Percentiles rank a stretch among this genome's conserved stretches.
phyloP scores from a whole-genome alignment of 164 flowering plant species.

The Cinnamomum chago region DNA sequence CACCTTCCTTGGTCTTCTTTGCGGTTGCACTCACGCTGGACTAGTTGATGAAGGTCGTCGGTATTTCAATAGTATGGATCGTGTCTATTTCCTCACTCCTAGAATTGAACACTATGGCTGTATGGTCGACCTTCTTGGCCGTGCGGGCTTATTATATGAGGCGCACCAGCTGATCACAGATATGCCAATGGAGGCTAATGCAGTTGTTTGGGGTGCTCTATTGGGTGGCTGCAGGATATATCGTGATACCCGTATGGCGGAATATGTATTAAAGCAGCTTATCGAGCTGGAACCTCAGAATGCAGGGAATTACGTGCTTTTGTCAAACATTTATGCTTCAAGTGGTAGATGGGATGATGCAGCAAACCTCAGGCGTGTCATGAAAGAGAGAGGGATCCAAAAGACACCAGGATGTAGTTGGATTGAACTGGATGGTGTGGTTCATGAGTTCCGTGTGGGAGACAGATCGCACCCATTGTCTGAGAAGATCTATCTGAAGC shows the following conservation, averaged over 20 bases:
- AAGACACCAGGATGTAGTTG: conserved; percentile 33
- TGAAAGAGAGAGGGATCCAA: conserved; percentile 19
- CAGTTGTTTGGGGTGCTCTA: conserved; percentile 33
- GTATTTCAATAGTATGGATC: conserved; percentile 21
- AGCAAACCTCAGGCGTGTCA: conserved; percentile 20
- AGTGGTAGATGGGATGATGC: conserved; percentile 30
- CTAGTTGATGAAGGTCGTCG: conserved; percentile 28
- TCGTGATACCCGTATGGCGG: conserved; percentile 22
- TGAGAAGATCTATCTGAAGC: conserved; percentile 23
- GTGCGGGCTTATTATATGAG: conserved; percentile 27
- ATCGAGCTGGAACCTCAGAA: conserved; percentile 30
- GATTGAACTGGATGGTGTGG: conserved; percentile 26
- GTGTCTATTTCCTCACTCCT: conserved; percentile 17
- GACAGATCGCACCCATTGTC: conserved; percentile 21
- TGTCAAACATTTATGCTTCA: conserved; percentile 25
- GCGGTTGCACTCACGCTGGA: conserved; percentile 30
- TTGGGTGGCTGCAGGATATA: conserved; percentile 30
- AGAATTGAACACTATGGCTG: conserved; percentile 36
- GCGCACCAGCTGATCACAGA: conserved; percentile 27
- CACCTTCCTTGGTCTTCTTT: conserved; percentile 32
- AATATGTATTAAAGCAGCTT: conserved; percentile 21
- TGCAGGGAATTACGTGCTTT: conserved; percentile 29
- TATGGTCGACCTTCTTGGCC: conserved; percentile 32
- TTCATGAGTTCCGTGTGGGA: conserved; percentile 33
- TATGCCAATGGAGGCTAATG: conserved; percentile 36